phyloP scores from a whole-genome alignment of 495 filamentous ascomycete genomes.

The Achaetomiella virescens region DNA sequence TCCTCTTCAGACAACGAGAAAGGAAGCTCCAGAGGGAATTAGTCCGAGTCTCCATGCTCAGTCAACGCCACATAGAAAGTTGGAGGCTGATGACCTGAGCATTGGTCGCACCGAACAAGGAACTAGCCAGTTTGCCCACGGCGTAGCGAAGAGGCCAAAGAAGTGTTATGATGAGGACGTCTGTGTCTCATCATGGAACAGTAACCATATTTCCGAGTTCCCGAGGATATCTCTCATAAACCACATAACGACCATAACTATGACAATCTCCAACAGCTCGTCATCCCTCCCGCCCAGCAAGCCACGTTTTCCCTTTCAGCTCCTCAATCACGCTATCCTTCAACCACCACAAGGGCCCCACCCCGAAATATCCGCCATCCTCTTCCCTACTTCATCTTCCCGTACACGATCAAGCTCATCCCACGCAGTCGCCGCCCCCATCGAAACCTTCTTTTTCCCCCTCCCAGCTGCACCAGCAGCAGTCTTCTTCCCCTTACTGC shows the following conservation, averaged over 20 bases:
- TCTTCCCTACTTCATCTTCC: conserved; percentile 11
- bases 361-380: conserved; percentile 10
- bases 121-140: too few relatives aligned
- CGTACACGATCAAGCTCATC: background rate
- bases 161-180: too few relatives aligned
- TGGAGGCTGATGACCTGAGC: too few relatives aligned
- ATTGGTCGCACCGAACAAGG: too few relatives aligned
- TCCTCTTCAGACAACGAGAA: too few relatives aligned
- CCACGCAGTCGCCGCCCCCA: conserved; percentile 4
- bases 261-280: too few relatives aligned
- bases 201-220: background rate
- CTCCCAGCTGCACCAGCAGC: conserved; percentile 13
- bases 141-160: too few relatives aligned
- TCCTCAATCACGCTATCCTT: conserved; percentile 48
- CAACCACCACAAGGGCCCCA: conserved; percentile 40
- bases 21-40: too few relatives aligned
- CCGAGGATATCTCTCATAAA: background rate
- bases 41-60: too few relatives aligned
- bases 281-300: conserved; percentile 30
- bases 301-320: conserved; percentile 52
- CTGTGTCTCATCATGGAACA: too few relatives aligned
- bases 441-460: conserved; percentile 28
- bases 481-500: conserved; percentile 4
- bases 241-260: too few relatives aligned
- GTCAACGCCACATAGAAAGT: too few relatives aligned